Conservation (phyloP, 164 flowering plant species). For the Tetracentron sinense region DNA sequence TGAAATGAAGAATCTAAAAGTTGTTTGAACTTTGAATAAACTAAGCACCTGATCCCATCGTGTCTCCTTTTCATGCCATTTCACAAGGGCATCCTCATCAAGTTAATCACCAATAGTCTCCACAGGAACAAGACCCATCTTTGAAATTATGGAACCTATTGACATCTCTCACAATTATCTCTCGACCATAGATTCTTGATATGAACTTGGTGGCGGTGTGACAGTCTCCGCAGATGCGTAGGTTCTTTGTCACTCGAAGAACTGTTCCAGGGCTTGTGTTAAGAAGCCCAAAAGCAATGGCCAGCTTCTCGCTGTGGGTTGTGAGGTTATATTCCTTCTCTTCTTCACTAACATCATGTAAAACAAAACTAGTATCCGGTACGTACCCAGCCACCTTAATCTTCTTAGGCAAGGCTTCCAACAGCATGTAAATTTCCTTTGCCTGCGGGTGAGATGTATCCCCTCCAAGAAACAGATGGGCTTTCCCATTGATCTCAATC, state of each 20-base stretch:
- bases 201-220: constrained; percentile 42
- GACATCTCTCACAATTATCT: constrained; percentile 43
- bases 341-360: constrained; percentile 51
- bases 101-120: constrained; percentile 41
- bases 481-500: constrained; percentile 47
- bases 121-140: constrained; percentile 40
- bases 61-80: background rate
- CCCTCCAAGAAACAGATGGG: constrained; percentile 44
- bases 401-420: constrained; percentile 34
- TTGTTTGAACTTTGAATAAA: too few relatives aligned
- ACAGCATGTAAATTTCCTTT: constrained; percentile 35
- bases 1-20: background rate
- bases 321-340: constrained; percentile 32
- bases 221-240: constrained; percentile 53
- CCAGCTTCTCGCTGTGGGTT: constrained; percentile 48
- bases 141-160: constrained; percentile 44
- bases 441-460: constrained; percentile 42
- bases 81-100: background rate
- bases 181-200: constrained; percentile 39
- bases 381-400: constrained; percentile 44
- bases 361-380: constrained; percentile 42
- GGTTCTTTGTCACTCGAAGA: constrained; percentile 53
- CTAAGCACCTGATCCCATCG: background rate
- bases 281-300: constrained; percentile 51
- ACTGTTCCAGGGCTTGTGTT: constrained; percentile 33